Conservation (phyloP, 768 basidiomycete genomes). For the Suillus paluster region DNA sequence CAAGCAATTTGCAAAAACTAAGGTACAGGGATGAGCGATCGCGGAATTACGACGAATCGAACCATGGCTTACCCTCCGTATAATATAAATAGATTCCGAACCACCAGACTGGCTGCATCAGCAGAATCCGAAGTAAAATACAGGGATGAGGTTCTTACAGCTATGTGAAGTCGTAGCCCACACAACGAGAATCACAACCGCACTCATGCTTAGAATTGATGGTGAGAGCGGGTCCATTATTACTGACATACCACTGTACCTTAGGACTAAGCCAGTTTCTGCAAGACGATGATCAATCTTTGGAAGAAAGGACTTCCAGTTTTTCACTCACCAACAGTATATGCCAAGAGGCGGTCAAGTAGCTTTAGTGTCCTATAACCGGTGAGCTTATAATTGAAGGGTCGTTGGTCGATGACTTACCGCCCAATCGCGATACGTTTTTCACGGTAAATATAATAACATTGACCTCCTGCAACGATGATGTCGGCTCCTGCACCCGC, state of each 20-base stretch:
- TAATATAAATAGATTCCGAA: slow-evolving; percentile 1
- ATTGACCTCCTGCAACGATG: slow-evolving; percentile 20
- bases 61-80: neutral
- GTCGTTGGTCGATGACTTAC: neutral
- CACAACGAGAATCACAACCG: neutral
- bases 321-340: slow-evolving; percentile 7
- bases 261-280: neutral
- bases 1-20: neutral
- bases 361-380: neutral
- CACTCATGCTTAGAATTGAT: neutral
- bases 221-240: neutral
- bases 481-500: slow-evolving; percentile 23
- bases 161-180: neutral
- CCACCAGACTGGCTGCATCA: slow-evolving; percentile 3
- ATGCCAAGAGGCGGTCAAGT: slow-evolving; percentile 5
- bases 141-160: neutral
- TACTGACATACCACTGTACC: neutral
- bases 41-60: neutral
- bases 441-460: slow-evolving; percentile 21
- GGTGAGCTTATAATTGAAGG: neutral
- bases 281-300: neutral
- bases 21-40: neutral
- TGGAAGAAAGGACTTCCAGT: neutral
- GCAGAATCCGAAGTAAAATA: neutral
- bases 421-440: neutral